Base-by-base conservation (phyloP, 1,284 basidiomycete species). In the Anthracocystis panici-leucophaei region DNA sequence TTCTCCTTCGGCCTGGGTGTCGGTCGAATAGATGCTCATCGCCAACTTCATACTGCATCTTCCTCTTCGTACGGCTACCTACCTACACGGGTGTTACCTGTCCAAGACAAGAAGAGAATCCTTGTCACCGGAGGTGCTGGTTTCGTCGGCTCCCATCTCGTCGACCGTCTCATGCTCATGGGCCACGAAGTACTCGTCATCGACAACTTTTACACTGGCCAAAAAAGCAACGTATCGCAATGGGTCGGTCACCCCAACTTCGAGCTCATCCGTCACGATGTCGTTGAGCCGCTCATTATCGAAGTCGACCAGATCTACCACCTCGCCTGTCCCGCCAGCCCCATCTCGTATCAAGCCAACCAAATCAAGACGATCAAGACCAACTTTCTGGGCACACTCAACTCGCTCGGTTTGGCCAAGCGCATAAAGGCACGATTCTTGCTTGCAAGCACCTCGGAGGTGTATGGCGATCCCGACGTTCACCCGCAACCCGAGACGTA, bases 361-460 rank as follows among this genome's bases (percentile, higher is more conserved):
- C 76, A 76, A 68, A 68, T 82, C 69, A 80, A 82, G 65, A 82
- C 80, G 29, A 91, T 98, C 88, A 98, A 98, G 87, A 98, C 96
- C 1, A 96, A 94, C 29, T 99, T 99, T 87, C 90, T 95, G 89
- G 96, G 96, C 52, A 80, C 79, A 20, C 54, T 76, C 57, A 98
- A 99, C 88, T 96, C 97, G 93, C 91, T 99, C 53, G 96, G 94
- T 66, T 89, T 99, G n/a, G 96, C 96, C 14, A 98, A 97, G 87
- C 92, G 95, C 68, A 94, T 92, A 58, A 97, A 97, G 86, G 96
- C 96, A 11, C 91, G 95, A 57, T 98, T 99, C 89, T 88, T 99
- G 75, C 95, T 98, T 78, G 91, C 92, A 68, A 95, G 93, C 72
- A 98, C 95, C 27, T 94, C 93, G 91, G 95, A 98, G 89, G 93